Percentiles rank a stretch among this genome's conserved stretches.
Conservation (phyloP, 805 yeast species). For the Yamadazyma insecticola region DNA sequence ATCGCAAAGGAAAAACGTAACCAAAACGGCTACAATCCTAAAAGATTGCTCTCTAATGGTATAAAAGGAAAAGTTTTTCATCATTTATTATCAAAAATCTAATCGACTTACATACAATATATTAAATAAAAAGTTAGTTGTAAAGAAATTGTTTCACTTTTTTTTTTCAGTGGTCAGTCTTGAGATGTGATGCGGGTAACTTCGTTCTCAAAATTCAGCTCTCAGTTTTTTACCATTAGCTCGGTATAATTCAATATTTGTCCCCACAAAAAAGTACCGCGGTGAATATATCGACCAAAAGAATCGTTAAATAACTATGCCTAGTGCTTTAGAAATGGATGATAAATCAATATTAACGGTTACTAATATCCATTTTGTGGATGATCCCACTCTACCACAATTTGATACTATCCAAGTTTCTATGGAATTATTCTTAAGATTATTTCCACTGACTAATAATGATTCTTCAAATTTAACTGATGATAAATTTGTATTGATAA, state of each 20-base stretch:
- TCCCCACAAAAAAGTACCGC: no score
- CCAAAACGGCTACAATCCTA: conserved; percentile 48
- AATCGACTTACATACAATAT: background rate
- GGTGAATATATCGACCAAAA: no score
- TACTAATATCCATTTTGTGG: conserved; percentile 27
- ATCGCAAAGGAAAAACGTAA: conserved; percentile 45
- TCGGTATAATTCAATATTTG: no score
- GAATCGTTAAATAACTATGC: no score
- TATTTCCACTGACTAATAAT: conserved; percentile 23
- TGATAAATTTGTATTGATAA: conserved; percentile 26
- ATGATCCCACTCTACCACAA: conserved; percentile 21
- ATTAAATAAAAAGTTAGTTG: no score
- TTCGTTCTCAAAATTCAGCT: no score
- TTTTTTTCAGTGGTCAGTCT: background rate
- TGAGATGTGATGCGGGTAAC: conserved; percentile 5
- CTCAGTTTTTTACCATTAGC: no score
- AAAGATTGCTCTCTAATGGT: conserved; percentile 33
- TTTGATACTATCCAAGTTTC: conserved; percentile 29
- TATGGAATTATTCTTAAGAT: conserved; percentile 25
- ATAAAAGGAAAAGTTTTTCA: conserved; percentile 27
- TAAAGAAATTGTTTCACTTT: conserved; percentile 4
- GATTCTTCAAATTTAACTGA: conserved; percentile 2
- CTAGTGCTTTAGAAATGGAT: no score
- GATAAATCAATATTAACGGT: conserved; percentile 22
- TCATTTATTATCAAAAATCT: conserved; percentile 18